Evolutionary conservation across 257 asterid species (phyloP), one percentile per base, ranked within the genome.

Genomic region (Apocynum venetum): DNA sequence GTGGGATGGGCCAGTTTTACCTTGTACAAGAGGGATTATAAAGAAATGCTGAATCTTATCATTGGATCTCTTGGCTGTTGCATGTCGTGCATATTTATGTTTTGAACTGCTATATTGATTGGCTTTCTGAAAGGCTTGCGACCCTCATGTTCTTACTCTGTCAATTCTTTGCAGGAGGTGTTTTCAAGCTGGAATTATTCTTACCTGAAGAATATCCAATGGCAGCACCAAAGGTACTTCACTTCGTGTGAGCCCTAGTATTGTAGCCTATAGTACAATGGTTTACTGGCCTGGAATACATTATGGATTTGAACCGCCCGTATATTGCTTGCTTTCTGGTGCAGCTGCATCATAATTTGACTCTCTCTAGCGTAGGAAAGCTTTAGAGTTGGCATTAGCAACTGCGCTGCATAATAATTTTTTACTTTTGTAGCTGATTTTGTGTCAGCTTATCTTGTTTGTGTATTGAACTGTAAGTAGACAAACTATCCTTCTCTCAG

Each of bases 191-290:
- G 84, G 97, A 96, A 89, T 86, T 96, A 64, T 96, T 93, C 88
- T 83, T 96, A 82, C 97, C 99, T 6, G 98, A 93, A 86, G 98
- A 96, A 78, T 96, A 96, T 80, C 99, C 99, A 25, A 96, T 96
- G 99, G 99, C 99, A 85, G 99, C 99, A 75, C 97, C 97, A 14
- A 96, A 91, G 96, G 98, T 90, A 89, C 73, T 69, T 63, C 68
- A 48, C 9, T 25, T 9, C 66, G 40, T 66, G 19, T 31, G 49
- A 41, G 11, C 48, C 4, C 74, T 41, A 15, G 15, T n/a, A 38
- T 68, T 68, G 38, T 1, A 19, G 38, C 19, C 52, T 66, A 41
- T 15, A 13, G 38, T 41, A 10, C 65, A 41, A 41, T 46, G 48
- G 36, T 68, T 43, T 44, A 17, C 43, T 40, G 48, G 53, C 53